Base-by-base conservation (phyloP, 2,329 filamentous ascomycete species). In the Aspergillus sp. region DNA sequence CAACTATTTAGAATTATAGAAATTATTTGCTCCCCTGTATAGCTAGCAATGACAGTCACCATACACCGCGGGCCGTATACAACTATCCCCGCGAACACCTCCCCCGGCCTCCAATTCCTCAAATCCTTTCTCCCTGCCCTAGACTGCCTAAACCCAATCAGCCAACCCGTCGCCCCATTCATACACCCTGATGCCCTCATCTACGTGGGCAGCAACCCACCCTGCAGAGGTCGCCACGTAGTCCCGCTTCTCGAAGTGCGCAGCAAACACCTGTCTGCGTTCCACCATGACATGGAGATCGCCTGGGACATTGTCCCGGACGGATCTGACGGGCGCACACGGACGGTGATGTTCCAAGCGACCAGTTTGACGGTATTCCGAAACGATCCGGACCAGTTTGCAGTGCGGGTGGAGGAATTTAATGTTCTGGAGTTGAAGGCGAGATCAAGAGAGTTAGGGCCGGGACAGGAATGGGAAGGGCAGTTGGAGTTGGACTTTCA, bases 331-430 rank as follows among this genome's bases (percentile, higher is more conserved):
- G 42, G 12, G 6, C 27, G 33, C 4, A 32, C 39, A 19, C 45
- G 54, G 3, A 60, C 57, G 1, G 56, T 60, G 3, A 58, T 59
- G 53, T 56, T 55, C 30, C 56, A 58, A 23, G 54, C 57, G 2
- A 59, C 53, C 3, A 54, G 49, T 3, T 43, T 48, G 15, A 53
- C 57, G 5, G 43, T 51, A 1, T 58, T 60, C 39, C 51, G 49
- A 17, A 41, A 51, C 13, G 58, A 60, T 17, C 54, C 54, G 15
- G 57, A 60, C 12, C 41, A 55, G n/a, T 58, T 59, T 19, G 42
- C 48, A 1, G 46, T 59, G 2, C 52, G 50, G 22, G 19, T 55
- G 2, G 43, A 49, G 3, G 54, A 57, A 41, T 60, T 60, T 35
- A 58, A 59, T 15, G 44, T 59, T 7, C 35, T 60, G 4, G 53